phyloP scores from a whole-genome alignment of 345 rosid genomes.

The Eutrema japonicum region DNA sequence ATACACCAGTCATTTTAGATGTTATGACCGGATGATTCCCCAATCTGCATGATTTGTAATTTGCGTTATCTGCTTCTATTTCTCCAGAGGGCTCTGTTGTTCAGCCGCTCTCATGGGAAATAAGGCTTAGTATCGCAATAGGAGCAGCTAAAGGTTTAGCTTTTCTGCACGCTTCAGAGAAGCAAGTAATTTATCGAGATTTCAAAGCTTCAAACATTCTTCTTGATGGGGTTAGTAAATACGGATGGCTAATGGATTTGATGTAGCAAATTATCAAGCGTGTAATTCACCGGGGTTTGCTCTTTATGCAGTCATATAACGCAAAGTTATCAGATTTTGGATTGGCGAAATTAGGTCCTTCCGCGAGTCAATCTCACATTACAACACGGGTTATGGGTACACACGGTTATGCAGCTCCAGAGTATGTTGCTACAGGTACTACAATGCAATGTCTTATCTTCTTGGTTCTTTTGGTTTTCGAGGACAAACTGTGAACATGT shows the following conservation, averaged over 20 bases:
- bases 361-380: constrained; percentile 92
- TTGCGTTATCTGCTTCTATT: constrained; percentile 7
- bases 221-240: constrained; percentile 73
- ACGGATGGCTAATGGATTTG: background rate
- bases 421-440: constrained; percentile 90
- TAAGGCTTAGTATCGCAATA: constrained; percentile 71
- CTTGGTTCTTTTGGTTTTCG: constrained; percentile 12
- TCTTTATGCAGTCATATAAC: constrained; percentile 65
- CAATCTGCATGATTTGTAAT: background rate
- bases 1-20: constrained; percentile 1
- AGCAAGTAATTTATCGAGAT: constrained; percentile 88
- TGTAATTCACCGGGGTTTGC: constrained; percentile 9
- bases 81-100: constrained; percentile 72
- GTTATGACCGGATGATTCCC: background rate
- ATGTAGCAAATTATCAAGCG: constrained; percentile 6
- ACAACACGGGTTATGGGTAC: constrained; percentile 98
- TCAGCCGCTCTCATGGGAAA: constrained; percentile 81
- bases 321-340: constrained; percentile 97
- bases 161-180: constrained; percentile 80
- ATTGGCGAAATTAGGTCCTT: constrained; percentile 92
- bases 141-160: constrained; percentile 88
- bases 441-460: constrained; percentile 7
- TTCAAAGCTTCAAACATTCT: constrained; percentile 93
- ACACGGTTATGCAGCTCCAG: constrained; percentile 95
- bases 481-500: constrained; percentile 14